Evolutionary conservation across 176 grass and related monocot genomes (phyloP).

Genomic region (Elaeis guineensis): DNA sequence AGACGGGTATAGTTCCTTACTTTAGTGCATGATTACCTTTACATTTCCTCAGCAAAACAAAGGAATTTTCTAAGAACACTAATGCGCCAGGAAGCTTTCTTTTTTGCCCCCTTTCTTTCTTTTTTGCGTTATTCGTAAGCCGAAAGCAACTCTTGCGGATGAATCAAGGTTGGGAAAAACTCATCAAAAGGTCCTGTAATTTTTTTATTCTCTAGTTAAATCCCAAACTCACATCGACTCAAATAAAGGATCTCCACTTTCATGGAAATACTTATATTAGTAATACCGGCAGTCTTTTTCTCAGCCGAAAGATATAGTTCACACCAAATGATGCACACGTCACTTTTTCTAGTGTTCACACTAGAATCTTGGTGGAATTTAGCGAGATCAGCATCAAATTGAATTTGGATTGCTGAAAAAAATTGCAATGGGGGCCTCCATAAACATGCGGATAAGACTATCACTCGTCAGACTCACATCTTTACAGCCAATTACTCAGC

Average conservation of each 20-base stretch:
- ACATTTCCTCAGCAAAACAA: not conserved
- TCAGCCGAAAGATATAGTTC: not conserved
- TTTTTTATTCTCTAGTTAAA: slow-evolving; percentile 3
- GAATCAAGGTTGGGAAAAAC: not conserved
- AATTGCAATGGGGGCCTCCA: too few relatives aligned
- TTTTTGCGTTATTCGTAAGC: not conserved
- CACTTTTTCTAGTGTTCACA: too few relatives aligned
- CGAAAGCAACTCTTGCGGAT: slow-evolving; percentile 1
- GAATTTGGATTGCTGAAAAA: too few relatives aligned
- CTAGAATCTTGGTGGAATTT: too few relatives aligned
- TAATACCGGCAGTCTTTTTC: not conserved
- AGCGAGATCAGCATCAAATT: too few relatives aligned
- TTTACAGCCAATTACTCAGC: not conserved
- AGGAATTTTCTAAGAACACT: not conserved
- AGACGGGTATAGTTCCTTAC: not conserved
- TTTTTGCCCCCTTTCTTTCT: too few relatives aligned
- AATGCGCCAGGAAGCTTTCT: not conserved
- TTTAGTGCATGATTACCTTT: slow-evolving; percentile 4
- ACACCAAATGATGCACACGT: too few relatives aligned
- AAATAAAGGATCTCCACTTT: slow-evolving; percentile 10
- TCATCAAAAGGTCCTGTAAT: not conserved
- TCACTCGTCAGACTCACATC: not conserved
- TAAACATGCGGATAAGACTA: not conserved
- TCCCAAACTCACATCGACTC: not conserved
- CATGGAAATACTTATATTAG: not conserved